Evolutionary conservation across 495 filamentous ascomycete genomes (phyloP).

Genomic region (Trichoderma asperelloides): DNA sequence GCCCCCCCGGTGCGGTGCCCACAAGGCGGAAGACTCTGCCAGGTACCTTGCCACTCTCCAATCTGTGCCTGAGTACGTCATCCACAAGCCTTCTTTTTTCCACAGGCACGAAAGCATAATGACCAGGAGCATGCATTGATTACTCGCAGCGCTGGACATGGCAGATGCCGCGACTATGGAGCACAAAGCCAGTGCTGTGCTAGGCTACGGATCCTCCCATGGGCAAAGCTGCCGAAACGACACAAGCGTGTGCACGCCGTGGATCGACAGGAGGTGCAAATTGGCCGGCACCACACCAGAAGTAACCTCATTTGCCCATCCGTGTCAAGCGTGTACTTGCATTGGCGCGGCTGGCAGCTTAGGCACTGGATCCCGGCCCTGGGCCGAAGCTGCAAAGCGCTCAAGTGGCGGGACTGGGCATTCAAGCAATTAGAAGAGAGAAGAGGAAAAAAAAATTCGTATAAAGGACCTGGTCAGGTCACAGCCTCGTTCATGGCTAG

Average conservation of each 20-base stretch:
- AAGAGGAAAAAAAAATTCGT: background rate
- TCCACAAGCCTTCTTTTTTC: background rate
- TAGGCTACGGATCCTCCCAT: background rate
- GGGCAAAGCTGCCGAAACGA: background rate
- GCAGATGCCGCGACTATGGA: background rate
- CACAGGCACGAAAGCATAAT: constrained; percentile 4
- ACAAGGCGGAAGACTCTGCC: background rate
- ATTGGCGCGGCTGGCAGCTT: background rate
- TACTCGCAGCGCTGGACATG: background rate
- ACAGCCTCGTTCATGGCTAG: background rate
- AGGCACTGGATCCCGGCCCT: background rate
- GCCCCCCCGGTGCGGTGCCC: background rate
- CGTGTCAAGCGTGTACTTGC: background rate
- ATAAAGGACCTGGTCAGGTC: background rate
- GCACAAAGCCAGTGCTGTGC: no score
- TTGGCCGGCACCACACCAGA: background rate
- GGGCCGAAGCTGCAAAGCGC: background rate
- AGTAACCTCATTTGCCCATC: background rate
- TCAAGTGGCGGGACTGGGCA: background rate
- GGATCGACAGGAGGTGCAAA: constrained; percentile 5
- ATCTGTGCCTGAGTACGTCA: background rate
- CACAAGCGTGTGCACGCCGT: background rate
- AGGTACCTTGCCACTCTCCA: background rate
- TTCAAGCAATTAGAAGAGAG: background rate
- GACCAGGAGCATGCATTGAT: background rate